phyloP scores from a whole-genome alignment of 139 green algal species.

The Diplosphaera chodatii region DNA sequence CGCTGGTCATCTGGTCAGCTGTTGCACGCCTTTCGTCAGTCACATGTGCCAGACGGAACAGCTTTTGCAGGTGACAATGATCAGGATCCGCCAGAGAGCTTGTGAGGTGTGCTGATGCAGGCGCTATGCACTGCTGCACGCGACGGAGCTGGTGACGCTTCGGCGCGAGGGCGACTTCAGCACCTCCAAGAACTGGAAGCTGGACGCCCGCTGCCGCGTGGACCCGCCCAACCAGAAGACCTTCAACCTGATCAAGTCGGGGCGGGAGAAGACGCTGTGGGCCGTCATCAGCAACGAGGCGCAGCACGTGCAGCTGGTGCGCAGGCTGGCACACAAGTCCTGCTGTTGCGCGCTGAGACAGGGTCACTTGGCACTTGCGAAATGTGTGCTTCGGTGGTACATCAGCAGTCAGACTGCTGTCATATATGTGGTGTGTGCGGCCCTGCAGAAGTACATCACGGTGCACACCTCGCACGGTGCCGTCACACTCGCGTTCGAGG shows the following conservation, averaged over 20 bases:
- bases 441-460: neutral
- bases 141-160: neutral
- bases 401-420: neutral
- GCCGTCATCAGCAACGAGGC: neutral
- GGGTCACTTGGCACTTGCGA: too few species aligned
- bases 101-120: neutral
- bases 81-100: too few species aligned
- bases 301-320: neutral
- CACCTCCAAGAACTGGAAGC: neutral
- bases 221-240: neutral
- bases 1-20: too few species aligned
- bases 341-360: too few species aligned
- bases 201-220: neutral
- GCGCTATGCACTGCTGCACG: neutral
- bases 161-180: neutral
- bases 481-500: neutral
- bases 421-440: neutral
- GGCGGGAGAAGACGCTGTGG: slow-evolving; percentile 1
- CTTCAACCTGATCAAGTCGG: neutral
- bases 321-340: too few species aligned
- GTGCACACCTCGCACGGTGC: neutral
- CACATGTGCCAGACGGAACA: too few species aligned
- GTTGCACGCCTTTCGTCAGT: too few species aligned
- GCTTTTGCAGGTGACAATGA: too few species aligned
- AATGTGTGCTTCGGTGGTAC: too few species aligned